phyloP scores from a whole-genome alignment of 2,329 filamentous ascomycete genomes.

The Ophiostoma triangulosporum region DNA sequence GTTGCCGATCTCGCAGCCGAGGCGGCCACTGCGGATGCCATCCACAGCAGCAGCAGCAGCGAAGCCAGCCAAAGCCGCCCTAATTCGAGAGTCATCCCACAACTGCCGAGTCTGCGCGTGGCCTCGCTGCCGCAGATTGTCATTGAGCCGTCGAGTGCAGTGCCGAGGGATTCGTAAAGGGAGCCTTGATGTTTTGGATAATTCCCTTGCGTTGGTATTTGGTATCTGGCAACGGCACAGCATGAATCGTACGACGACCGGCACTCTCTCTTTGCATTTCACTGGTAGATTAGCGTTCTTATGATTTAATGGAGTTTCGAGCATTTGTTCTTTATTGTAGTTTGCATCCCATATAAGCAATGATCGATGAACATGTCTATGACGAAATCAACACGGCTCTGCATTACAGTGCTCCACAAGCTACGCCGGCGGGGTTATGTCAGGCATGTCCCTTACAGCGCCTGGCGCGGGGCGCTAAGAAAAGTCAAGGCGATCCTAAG shows the following conservation, averaged over 20 bases:
- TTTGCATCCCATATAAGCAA: no score
- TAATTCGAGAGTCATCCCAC: conserved; percentile 22
- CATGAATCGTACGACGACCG: no score
- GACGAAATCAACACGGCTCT: neutral
- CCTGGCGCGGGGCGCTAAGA: neutral
- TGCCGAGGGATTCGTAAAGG: conserved; percentile 19
- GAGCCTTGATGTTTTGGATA: no score
- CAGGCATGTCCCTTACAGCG: neutral
- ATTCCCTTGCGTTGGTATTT: no score
- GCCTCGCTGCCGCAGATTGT: conserved; percentile 41
- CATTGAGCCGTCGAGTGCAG: conserved; percentile 38
- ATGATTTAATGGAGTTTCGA: no score
- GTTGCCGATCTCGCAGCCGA: conserved; percentile 17
- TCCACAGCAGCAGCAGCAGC: conserved; percentile 1
- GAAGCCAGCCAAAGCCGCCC: conserved; percentile 7
- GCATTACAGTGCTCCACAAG: neutral
- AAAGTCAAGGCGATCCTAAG: neutral
- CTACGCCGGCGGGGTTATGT: neutral
- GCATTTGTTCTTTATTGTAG: no score
- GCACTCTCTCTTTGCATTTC: no score
- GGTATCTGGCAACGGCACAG: no score
- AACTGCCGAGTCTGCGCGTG: conserved; percentile 39
- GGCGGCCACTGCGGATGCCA: neutral
- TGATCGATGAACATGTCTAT: no score
- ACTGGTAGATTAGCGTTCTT: no score